Evolutionary conservation across 2,329 filamentous ascomycete genomes (phyloP).

Genomic region (Leptographium galeiforme): DNA sequence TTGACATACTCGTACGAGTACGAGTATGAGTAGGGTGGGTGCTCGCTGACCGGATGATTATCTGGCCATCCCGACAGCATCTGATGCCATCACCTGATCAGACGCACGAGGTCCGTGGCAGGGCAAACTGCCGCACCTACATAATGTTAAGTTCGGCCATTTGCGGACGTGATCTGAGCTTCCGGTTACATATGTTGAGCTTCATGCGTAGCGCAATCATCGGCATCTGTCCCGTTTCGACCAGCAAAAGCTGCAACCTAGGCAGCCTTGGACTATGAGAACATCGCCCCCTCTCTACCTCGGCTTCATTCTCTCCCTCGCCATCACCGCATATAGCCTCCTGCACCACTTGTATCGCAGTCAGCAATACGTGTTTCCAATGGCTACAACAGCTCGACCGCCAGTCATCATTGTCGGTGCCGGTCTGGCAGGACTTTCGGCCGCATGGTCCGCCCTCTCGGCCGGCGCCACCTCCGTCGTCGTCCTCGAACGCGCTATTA

Average conservation of each 20-base stretch:
- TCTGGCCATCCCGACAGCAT: not conserved
- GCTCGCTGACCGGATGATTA: not conserved
- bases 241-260: too few relatives aligned
- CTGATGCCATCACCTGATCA: not conserved
- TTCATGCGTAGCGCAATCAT: too few relatives aligned
- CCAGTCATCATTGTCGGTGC: conserved; percentile 48
- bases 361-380: not conserved
- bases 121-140: too few relatives aligned
- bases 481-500: conserved; percentile 45
- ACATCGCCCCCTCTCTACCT: not conserved
- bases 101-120: not conserved
- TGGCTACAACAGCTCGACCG: not conserved
- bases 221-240: too few relatives aligned
- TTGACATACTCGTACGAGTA: too few relatives aligned
- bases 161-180: too few relatives aligned
- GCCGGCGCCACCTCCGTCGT: conserved; percentile 34
- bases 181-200: too few relatives aligned
- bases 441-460: conserved; percentile 41
- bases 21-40: too few relatives aligned
- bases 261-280: not conserved
- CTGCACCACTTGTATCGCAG: not conserved
- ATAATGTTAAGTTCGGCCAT: too few relatives aligned
- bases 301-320: not conserved
- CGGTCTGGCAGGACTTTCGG: conserved; percentile 49
- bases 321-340: not conserved